Evolutionary conservation across 768 basidiomycete genomes (phyloP).

Genomic region (Coprinopsis strossmayeri): DNA sequence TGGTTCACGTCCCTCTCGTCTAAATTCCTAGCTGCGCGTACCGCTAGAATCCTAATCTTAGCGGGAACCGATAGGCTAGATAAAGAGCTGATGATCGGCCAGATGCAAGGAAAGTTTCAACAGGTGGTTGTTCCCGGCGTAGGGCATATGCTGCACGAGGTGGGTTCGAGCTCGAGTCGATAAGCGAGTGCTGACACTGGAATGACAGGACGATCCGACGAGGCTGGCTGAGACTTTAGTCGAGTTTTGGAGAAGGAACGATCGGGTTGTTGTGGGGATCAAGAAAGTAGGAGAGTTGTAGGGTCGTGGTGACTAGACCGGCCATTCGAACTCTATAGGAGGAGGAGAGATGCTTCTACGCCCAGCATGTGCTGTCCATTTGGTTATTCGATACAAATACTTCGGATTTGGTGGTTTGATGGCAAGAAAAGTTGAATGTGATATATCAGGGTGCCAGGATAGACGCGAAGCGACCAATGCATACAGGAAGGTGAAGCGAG

Average conservation of each 20-base stretch:
- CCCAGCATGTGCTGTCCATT: too few species aligned
- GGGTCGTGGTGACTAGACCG: neutral
- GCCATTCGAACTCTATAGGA: too few species aligned
- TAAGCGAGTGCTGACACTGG: neutral
- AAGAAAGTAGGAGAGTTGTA: slow-evolving; percentile 50
- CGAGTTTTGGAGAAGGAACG: slow-evolving; percentile 91
- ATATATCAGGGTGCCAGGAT: too few species aligned
- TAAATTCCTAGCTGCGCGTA: slow-evolving; percentile 70
- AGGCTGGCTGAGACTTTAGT: slow-evolving; percentile 73
- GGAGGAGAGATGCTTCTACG: too few species aligned
- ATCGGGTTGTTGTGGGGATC: slow-evolving; percentile 55
- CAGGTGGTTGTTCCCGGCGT: slow-evolving; percentile 80
- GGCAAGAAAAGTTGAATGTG: too few species aligned
- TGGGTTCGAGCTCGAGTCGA: slow-evolving; percentile 24
- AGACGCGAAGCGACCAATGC: too few species aligned
- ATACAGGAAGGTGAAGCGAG: too few species aligned
- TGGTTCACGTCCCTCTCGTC: slow-evolving; percentile 86
- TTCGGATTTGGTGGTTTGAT: too few species aligned
- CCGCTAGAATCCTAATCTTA: slow-evolving; percentile 82
- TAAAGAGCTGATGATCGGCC: slow-evolving; percentile 90
- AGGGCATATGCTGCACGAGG: slow-evolving; percentile 95
- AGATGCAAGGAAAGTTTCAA: slow-evolving; percentile 97
- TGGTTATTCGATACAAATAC: too few species aligned
- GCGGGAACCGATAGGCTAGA: slow-evolving; percentile 94
- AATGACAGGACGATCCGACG: slow-evolving; percentile 76